Base-by-base conservation (phyloP, 331 rosid species). In the Acacia pycnantha region DNA sequence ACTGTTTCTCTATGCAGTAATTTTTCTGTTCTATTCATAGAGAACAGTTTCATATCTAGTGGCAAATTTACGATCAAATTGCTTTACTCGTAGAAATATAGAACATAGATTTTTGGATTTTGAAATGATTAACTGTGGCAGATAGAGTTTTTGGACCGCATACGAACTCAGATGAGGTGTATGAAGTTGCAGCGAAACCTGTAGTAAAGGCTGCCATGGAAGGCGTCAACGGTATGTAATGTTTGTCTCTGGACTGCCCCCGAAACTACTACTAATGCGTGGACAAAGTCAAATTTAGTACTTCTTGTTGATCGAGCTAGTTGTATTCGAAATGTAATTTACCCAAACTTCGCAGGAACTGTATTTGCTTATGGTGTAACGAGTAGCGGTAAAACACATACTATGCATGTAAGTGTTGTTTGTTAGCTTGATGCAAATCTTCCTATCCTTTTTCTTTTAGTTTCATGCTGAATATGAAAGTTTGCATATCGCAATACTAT, bases 291-390 rank as follows among this genome's bases (percentile, higher is more conserved):
- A 73, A 19, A 61, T 83, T 80, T 86, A 77, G 50, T 27, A 66
- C 69, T 78, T 64, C 40, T 70, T 16, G 19, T 82, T 51, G 33
- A 40, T 65, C n/a, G 69, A 44, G 70, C 58, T 77, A 76, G 54
- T 62, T 84, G 77, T 77, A 11, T 84, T 77, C 82, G 27, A 74
- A 76, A 54, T 37, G 68, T 88, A 76, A 74, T 78, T 64, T 31
- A 44, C 59, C 59, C 73, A 67, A 78, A 84, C 77, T 47, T 80
- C 76, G 90, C 95, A 97, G 99, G 99, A 61, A 97, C 98, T 24
- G 98, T 97, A 82, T 97, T 97, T 86, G 99, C 99, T 61, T 97
- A 94, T 72, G 99, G 99, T 77, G 98, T 97, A 87, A 97, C 98
- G 13, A 97, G 99, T 82, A 97, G 99, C 84, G 99, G 99, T 64